Conservation (phyloP, 441 rosid genomes). For the Populus hybrid region DNA sequence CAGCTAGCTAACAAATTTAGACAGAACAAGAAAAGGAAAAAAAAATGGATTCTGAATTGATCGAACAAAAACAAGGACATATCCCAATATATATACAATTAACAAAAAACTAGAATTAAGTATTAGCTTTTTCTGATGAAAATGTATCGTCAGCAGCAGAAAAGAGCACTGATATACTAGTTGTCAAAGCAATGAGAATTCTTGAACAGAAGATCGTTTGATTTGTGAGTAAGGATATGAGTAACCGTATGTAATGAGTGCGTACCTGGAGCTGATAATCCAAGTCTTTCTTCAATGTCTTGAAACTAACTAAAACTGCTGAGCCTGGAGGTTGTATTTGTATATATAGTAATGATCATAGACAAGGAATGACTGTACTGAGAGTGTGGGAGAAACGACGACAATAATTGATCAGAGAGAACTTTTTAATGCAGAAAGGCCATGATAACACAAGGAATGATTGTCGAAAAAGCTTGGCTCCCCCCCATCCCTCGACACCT, state of each 20-base stretch:
- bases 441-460: slow-evolving; percentile 15
- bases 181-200: background rate
- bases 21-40: too few species aligned
- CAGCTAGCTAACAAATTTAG: background rate
- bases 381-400: background rate
- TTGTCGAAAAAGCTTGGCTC: slow-evolving; percentile 19
- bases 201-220: background rate
- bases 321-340: background rate
- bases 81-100: too few species aligned
- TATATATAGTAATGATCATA: background rate
- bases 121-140: background rate
- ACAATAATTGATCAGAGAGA: slow-evolving; percentile 16
- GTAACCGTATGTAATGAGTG: too few species aligned
- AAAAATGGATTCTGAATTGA: background rate
- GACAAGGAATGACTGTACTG: background rate
- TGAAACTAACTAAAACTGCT: background rate
- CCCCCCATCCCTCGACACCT: slow-evolving; percentile 33
- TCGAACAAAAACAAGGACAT: background rate
- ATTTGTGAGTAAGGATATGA: background rate
- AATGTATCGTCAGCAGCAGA: background rate
- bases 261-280: background rate
- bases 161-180: too few species aligned
- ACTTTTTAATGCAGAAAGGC: slow-evolving; percentile 1
- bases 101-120: background rate
- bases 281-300: background rate